Percentiles rank a stretch among this genome's conserved stretches.
Evolutionary conservation across 163 green algal species (phyloP).

Genomic region (Scenedesmus sp.): DNA sequence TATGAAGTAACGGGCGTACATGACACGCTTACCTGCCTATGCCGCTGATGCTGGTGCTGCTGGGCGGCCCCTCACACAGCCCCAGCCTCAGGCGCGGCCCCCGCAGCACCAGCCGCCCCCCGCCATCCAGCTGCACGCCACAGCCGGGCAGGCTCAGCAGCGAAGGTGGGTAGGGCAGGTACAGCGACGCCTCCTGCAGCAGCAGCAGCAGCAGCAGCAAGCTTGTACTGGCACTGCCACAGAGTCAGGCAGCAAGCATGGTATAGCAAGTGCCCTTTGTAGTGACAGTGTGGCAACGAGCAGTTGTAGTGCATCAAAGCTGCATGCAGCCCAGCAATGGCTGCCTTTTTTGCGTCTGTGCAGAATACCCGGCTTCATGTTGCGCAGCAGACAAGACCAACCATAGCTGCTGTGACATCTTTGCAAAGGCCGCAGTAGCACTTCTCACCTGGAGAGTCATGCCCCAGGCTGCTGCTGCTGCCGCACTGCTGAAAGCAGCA

Average conservation of each 20-base stretch:
- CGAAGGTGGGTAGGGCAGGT: slow-evolving; percentile 21
- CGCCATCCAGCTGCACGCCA: slow-evolving; percentile 23
- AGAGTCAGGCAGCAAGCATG: no score
- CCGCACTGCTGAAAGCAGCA: not conserved
- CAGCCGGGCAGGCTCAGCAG: slow-evolving; percentile 32
- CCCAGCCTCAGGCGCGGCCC: slow-evolving; percentile 40
- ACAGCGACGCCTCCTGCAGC: slow-evolving; percentile 40
- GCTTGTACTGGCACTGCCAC: not conserved
- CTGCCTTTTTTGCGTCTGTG: no score
- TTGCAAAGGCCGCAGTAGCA: not conserved
- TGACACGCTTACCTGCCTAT: slow-evolving; percentile 45
- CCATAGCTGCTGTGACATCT: no score
- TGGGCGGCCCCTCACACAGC: slow-evolving; percentile 32
- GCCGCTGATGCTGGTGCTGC: not conserved
- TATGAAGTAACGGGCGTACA: not conserved
- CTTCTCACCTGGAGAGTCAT: not conserved
- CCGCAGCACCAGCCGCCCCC: slow-evolving; percentile 31
- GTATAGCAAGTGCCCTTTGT: no score
- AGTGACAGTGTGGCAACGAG: no score
- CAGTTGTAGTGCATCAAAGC: no score
- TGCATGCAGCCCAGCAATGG: no score
- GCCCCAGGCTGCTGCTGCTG: slow-evolving; percentile 30
- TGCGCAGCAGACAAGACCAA: no score
- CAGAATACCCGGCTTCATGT: no score
- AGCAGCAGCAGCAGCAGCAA: not conserved